A percentile compares a stretch with the other conserved stretches of the same genome.
phyloP scores from a whole-genome alignment of 805 yeast species.

The Schizosaccharomyces cryophilus region DNA sequence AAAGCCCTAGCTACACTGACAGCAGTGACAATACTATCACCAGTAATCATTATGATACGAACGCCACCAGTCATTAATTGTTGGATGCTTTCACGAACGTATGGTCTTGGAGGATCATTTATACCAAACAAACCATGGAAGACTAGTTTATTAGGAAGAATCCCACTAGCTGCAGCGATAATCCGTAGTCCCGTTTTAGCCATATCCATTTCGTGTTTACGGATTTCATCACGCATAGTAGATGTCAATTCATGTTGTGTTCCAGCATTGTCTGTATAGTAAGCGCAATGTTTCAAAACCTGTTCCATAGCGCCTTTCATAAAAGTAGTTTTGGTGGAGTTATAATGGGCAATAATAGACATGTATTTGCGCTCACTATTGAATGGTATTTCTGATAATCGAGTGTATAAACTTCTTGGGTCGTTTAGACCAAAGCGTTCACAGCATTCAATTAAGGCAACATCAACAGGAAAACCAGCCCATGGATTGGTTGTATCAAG shows the following conservation, averaged over 20 bases:
- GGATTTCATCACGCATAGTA: constrained; percentile 23
- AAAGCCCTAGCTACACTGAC: constrained; percentile 62
- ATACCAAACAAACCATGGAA: constrained; percentile 80
- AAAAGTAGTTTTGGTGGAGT: constrained; percentile 23
- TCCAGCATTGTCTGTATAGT: constrained; percentile 34
- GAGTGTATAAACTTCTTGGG: constrained; percentile 30
- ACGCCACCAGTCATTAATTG: constrained; percentile 76
- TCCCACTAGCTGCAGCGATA: constrained; percentile 46
- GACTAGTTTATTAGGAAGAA: constrained; percentile 17
- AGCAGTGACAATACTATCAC: constrained; percentile 78
- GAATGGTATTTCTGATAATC: constrained; percentile 59
- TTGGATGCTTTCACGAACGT: constrained; percentile 51
- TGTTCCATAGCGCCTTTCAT: constrained; percentile 75
- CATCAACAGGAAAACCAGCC: constrained; percentile 86
- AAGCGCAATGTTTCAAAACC: constrained; percentile 35
- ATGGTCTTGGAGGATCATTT: constrained; percentile 94
- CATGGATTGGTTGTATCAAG: constrained; percentile 29
- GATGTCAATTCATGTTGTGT: constrained; percentile 33
- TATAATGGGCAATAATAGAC: constrained; percentile 34
- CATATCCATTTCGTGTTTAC: constrained; percentile 32
- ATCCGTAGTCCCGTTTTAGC: constrained; percentile 75
- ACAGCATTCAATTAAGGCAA: constrained; percentile 61
- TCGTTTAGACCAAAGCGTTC: constrained; percentile 51
- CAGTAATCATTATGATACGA: constrained; percentile 94
- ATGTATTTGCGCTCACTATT: constrained; percentile 64